Conservation (phyloP, 2,329 filamentous ascomycete species). For the Penicillium sp. region DNA sequence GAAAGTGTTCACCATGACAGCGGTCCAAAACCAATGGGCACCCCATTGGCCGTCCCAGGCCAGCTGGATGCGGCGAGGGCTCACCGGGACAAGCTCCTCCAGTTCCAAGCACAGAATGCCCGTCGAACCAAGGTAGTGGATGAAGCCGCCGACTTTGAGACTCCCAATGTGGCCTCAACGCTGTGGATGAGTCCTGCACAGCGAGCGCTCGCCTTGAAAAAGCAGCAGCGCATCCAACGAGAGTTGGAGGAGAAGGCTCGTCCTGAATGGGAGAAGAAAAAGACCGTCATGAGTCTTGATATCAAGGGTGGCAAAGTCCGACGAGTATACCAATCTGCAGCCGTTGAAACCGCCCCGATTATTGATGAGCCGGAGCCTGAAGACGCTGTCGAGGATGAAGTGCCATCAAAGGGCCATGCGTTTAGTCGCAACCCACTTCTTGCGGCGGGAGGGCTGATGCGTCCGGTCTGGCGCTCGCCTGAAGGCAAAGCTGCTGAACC, state of each 20-base stretch:
- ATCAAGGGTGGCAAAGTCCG: conserved; percentile 76
- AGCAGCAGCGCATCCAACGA: conserved; percentile 78
- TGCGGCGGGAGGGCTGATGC: conserved; percentile 45
- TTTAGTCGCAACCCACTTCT: conserved; percentile 50
- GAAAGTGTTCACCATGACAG: conserved; percentile 45
- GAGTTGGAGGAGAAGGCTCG: conserved; percentile 84
- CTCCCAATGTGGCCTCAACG: conserved; percentile 61
- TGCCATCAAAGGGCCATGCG: conserved; percentile 32
- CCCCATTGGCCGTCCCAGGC: conserved; percentile 38
- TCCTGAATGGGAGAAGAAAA: conserved; percentile 87
- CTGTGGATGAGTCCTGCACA: conserved; percentile 87
- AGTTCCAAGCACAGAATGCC: conserved; percentile 84
- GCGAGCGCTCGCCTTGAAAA: conserved; percentile 77
- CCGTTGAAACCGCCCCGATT: conserved; percentile 27
- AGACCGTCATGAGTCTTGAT: conserved; percentile 82
- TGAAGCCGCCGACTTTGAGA: conserved; percentile 76
- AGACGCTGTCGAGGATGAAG: conserved; percentile 16
- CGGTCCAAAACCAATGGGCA: conserved; percentile 31
- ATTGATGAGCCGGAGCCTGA: conserved; percentile 18
- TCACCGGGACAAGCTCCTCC: conserved; percentile 78
- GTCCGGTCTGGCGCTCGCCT: conserved; percentile 48
- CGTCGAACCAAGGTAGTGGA: conserved; percentile 81
- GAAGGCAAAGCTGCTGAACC: conserved; percentile 29
- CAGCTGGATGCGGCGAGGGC: conserved; percentile 70
- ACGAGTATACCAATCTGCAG: conserved; percentile 47